Percentiles rank a stretch among this genome's conserved stretches.
Evolutionary conservation across 2,329 filamentous ascomycete genomes (phyloP).

Genomic region (Aspergillus sp.): DNA sequence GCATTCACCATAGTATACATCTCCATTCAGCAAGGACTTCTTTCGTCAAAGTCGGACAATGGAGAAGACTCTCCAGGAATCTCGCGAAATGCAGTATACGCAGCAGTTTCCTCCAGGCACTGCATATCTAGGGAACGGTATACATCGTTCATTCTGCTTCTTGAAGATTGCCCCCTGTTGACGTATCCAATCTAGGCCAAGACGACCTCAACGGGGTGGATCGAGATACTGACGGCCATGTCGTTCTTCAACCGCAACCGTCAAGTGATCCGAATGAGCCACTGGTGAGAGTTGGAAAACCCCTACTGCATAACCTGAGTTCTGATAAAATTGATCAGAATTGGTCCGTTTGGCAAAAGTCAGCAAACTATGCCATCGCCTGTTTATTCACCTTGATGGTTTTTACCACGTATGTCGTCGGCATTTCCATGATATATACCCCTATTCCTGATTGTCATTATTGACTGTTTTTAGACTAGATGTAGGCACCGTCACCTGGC

Average conservation of each 20-base stretch:
- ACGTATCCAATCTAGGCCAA: background rate
- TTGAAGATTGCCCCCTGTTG: background rate
- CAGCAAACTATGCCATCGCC: slow-evolving; percentile 6
- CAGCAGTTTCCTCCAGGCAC: slow-evolving; percentile 1
- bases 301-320: background rate
- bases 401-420: slow-evolving; percentile 4
- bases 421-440: background rate
- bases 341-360: slow-evolving; percentile 9
- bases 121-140: slow-evolving; percentile 5
- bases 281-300: slow-evolving; percentile 2
- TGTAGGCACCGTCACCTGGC: slow-evolving; percentile 10
- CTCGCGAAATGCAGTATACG: background rate
- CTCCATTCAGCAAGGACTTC: background rate
- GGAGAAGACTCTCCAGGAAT: too few relatives aligned
- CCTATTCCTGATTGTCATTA: background rate
- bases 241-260: slow-evolving; percentile 12
- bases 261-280: slow-evolving; percentile 23
- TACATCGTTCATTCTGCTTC: background rate
- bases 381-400: slow-evolving; percentile 13
- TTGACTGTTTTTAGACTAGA: slow-evolving; percentile 1
- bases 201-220: background rate
- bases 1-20: background rate
- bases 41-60: background rate
- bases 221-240: background rate
- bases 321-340: slow-evolving; percentile 2